Conservation (phyloP, 148 eudicot genomes). For the Amaranthus palmeri region DNA sequence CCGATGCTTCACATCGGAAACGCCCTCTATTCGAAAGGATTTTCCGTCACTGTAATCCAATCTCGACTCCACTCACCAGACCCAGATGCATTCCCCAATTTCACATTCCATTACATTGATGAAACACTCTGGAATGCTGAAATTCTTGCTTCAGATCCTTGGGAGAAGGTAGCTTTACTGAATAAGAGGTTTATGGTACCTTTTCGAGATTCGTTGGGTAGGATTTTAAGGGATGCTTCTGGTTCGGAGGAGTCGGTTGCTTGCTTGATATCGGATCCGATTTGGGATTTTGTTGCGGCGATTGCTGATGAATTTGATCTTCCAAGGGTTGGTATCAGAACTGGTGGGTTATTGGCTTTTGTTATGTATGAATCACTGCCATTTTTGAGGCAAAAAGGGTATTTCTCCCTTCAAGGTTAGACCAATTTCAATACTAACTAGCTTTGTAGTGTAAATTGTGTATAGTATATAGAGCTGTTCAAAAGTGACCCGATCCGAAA, state of each 20-base stretch:
- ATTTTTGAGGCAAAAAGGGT: conserved; percentile 29
- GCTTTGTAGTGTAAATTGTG: neutral
- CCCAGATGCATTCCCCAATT: conserved; percentile 32
- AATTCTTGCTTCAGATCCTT: conserved; percentile 9
- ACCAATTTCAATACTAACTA: neutral
- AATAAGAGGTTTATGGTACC: conserved; percentile 17
- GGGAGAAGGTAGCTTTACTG: conserved; percentile 9
- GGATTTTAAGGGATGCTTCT: conserved; percentile 12
- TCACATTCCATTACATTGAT: conserved; percentile 29
- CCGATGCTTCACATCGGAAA: conserved; percentile 44
- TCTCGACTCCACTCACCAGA: conserved; percentile 31
- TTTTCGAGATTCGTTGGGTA: conserved; percentile 23
- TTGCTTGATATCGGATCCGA: conserved; percentile 35
- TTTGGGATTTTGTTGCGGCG: conserved; percentile 19
- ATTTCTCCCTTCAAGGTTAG: conserved; percentile 37
- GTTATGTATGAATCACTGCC: conserved; percentile 27
- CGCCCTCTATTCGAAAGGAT: conserved; percentile 35
- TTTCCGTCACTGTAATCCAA: conserved; percentile 37
- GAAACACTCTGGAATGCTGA: conserved; percentile 21
- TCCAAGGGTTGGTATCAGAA: conserved; percentile 33
- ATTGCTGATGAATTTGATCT: conserved; percentile 28
- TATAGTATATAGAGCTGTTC: neutral
- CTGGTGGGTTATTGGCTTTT: conserved; percentile 31
- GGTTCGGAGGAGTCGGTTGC: conserved; percentile 11
- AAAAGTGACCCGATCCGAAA: too few relatives aligned